Percentiles rank a stretch among this genome's conserved stretches.
These are phyloP conservation scores for Wickerhamomyces bisporus DNA, from an alignment of 805 yeast species.

Conservation along the genomic window DNA sequence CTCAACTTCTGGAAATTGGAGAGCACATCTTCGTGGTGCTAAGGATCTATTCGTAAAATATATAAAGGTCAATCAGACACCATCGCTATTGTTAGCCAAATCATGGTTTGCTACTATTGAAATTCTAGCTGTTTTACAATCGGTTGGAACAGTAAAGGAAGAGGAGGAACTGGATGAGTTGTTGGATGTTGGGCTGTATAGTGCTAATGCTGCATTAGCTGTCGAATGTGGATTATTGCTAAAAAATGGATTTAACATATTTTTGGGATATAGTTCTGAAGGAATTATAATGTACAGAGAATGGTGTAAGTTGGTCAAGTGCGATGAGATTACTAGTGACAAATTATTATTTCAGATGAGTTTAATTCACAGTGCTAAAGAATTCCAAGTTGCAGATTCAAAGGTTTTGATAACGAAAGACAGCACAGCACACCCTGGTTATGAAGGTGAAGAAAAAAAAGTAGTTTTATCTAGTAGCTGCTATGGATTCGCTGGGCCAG, in stretches of 20 bases:
- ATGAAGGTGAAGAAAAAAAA: conserved; percentile 3
- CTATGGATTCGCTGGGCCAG: conserved; percentile 15
- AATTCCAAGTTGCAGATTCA: conserved; percentile 18
- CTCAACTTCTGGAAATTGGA: conserved; percentile 52
- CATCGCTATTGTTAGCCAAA: conserved; percentile 40
- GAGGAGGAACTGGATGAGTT: conserved; percentile 39
- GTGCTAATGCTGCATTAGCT: conserved; percentile 14
- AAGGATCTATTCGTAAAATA: conserved; percentile 55
- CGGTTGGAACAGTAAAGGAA: conserved; percentile 47
- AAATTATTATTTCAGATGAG: conserved; percentile 20
- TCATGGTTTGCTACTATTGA: conserved; percentile 57
- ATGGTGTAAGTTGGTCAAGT: conserved; percentile 15
- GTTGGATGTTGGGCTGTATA: conserved; percentile 22
- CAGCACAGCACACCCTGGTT: conserved; percentile 19
- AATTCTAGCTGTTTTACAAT: conserved; percentile 49
- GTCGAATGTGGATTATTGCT: conserved; percentile 22
- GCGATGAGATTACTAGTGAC: conserved; percentile 12
- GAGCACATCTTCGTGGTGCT: conserved; percentile 63
- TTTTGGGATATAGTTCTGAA: conserved; percentile 26
- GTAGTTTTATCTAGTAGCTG: conserved; percentile 15
- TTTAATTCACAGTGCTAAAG: conserved; percentile 24
- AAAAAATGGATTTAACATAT: conserved; percentile 22
- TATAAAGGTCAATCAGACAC: conserved; percentile 20
- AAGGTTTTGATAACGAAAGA: conserved; percentile 9
- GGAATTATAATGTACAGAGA: conserved; percentile 23